Percentiles rank a stretch among this genome's conserved stretches.
Conservation (phyloP, 1,139 yeast genomes). For the Geotrichum aggregatum region DNA sequence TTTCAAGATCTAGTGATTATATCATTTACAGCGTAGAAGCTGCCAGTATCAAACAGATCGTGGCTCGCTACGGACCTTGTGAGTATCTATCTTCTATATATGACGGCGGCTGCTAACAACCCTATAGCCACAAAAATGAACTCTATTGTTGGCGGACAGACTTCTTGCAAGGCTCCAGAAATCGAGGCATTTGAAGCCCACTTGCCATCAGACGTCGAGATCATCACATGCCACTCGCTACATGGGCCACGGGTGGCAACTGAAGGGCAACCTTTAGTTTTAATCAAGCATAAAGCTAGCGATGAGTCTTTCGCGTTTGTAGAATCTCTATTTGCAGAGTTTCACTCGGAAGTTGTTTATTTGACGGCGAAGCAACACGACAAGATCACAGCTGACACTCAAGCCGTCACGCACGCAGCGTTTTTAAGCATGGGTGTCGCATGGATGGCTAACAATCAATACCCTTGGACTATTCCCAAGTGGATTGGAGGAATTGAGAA, state of each 20-base stretch:
- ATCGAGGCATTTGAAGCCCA: constrained; percentile 74
- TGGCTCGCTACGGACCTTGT: constrained; percentile 67
- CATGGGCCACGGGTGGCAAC: constrained; percentile 93
- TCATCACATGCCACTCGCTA: constrained; percentile 81
- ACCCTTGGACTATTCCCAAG: constrained; percentile 86
- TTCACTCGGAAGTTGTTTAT: constrained; percentile 73
- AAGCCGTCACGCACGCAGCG: constrained; percentile 97
- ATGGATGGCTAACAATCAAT: constrained; percentile 77
- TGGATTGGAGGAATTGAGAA: constrained; percentile 95
- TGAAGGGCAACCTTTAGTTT: constrained; percentile 85
- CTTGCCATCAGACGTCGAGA: constrained; percentile 74
- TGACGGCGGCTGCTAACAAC: too few relatives aligned
- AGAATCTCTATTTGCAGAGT: constrained; percentile 59
- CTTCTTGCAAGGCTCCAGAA: constrained; percentile 91
- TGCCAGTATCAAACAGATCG: constrained; percentile 69
- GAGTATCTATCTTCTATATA: not conserved
- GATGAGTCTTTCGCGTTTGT: constrained; percentile 58
- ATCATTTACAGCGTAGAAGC: constrained; percentile 81
- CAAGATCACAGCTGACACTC: constrained; percentile 93
- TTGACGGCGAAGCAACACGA: constrained; percentile 85
- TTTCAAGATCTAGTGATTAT: constrained; percentile 74
- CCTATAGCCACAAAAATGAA: constrained; percentile 65
- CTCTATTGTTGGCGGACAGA: constrained; percentile 95
- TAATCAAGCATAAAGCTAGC: constrained; percentile 68
- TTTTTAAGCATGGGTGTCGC: constrained; percentile 96